Percentiles rank a stretch among this genome's conserved stretches.
Conservation (phyloP, 1,284 basidiomycete species). For the Moesziomyces parantarcticus region DNA sequence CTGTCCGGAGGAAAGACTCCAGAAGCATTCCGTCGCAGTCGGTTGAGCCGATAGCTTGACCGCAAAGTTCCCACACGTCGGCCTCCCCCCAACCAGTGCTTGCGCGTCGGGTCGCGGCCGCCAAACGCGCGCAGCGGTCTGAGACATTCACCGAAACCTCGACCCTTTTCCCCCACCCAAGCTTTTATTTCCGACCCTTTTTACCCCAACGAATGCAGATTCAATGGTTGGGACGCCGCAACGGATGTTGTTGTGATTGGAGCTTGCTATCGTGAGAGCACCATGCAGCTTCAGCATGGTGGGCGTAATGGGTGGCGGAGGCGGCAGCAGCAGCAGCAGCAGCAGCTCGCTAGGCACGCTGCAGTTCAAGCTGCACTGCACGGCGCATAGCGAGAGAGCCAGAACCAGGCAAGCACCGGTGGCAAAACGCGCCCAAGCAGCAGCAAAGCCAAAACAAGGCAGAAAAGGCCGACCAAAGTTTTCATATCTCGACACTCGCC, state of each 20-base stretch:
- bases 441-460: too few species aligned
- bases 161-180: not conserved
- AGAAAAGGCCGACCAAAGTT: not conserved
- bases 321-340: too few species aligned
- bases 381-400: too few species aligned
- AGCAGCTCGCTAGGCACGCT: not conserved
- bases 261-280: not conserved
- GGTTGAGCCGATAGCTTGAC: not conserved
- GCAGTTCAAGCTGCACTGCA: not conserved
- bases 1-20: too few species aligned
- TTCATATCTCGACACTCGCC: not conserved
- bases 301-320: too few species aligned
- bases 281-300: not conserved
- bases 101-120: not conserved
- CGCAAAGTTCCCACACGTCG: not conserved
- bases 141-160: constrained; percentile 20
- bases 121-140: not conserved
- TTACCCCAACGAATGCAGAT: not conserved
- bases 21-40: too few species aligned
- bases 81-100: too few species aligned
- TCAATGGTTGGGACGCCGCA: not conserved
- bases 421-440: not conserved
- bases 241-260: not conserved
- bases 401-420: too few species aligned
- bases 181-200: not conserved